Evolutionary conservation across 805 yeast genomes (phyloP).

Genomic region (Wickerhamomyces bisporus): DNA sequence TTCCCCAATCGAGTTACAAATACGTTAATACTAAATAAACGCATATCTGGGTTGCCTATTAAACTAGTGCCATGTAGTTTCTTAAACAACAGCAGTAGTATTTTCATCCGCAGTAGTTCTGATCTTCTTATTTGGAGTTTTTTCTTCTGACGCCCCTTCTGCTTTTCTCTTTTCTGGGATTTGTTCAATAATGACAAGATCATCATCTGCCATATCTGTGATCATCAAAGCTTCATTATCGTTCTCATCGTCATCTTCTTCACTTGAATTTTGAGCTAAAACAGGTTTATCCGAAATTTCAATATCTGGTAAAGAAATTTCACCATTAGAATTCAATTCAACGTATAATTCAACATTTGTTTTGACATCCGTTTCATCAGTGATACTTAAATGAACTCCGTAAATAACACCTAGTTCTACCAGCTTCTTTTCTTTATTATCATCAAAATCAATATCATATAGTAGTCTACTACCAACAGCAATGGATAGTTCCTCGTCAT

Average conservation of each 20-base stretch:
- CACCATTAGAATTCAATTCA: constrained; percentile 19
- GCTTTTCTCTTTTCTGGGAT: constrained; percentile 20
- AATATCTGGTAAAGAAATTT: constrained; percentile 28
- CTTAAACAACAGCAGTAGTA: no score
- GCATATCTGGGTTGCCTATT: no score
- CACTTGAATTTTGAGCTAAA: constrained; percentile 16
- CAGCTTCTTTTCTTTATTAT: constrained; percentile 50
- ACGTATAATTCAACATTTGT: constrained; percentile 62
- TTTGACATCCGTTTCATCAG: constrained; percentile 72
- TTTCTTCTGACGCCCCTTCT: constrained; percentile 8
- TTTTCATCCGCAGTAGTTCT: constrained; percentile 8
- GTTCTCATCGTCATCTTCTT: constrained; percentile 19
- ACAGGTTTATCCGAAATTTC: constrained; percentile 25
- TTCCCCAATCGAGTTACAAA: no score
- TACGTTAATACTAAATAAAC: no score
- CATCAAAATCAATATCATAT: constrained; percentile 87
- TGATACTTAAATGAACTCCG: constrained; percentile 64
- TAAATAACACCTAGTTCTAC: constrained; percentile 45
- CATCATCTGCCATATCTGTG: constrained; percentile 16
- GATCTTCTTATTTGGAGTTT: constrained; percentile 6
- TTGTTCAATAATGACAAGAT: constrained; percentile 16
- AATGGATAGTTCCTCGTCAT: constrained; percentile 49
- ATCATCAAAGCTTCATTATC: constrained; percentile 14
- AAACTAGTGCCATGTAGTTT: no score
- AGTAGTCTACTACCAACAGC: constrained; percentile 54